Evolutionary conservation across 306 rosid species (phyloP).

Genomic region (Inga oerstediana): DNA sequence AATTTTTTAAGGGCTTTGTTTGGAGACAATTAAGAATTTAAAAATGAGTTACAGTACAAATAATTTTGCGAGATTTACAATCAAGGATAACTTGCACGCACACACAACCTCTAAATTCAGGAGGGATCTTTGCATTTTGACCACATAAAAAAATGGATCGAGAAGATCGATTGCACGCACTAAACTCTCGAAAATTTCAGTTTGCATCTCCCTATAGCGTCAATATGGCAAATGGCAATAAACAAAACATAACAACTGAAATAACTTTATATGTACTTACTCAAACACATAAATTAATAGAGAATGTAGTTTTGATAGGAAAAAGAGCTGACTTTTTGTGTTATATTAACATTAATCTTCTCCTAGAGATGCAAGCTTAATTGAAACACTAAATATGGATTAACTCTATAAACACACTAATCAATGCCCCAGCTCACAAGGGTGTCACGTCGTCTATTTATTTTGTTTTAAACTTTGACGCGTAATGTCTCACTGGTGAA

Average conservation of each 20-base stretch:
- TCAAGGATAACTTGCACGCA: neutral
- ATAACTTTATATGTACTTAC: neutral
- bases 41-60: neutral
- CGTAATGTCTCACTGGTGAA: neutral
- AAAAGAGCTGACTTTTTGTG: neutral
- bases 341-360: conserved; percentile 2
- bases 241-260: neutral
- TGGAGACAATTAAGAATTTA: neutral
- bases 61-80: neutral
- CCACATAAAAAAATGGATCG: neutral
- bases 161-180: neutral
- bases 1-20: too few relatives aligned
- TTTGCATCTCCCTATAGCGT: neutral
- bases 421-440: conserved; percentile 20
- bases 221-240: neutral
- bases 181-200: neutral
- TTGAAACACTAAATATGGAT: neutral
- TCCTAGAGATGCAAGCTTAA: conserved; percentile 7
- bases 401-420: conserved; percentile 24
- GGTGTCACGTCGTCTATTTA: neutral
- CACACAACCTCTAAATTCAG: neutral
- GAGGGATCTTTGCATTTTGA: neutral
- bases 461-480: neutral
- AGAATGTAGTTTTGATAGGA: neutral
- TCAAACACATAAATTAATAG: neutral